Evolutionary conservation across 257 asterid species (phyloP), one percentile per base, ranked within the genome.

Genomic region (Solanum medicagineum): DNA sequence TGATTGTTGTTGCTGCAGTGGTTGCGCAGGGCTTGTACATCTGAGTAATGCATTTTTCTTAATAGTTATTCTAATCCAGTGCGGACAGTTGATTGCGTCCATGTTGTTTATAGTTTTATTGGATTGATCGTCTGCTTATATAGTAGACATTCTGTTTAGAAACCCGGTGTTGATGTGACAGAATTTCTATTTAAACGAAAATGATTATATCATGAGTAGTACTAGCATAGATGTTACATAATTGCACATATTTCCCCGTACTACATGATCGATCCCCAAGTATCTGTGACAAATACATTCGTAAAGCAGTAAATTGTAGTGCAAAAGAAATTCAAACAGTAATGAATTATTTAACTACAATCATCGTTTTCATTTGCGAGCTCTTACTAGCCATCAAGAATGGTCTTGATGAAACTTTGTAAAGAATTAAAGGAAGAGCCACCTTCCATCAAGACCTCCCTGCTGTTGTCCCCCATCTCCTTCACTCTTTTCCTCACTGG

Each of bases 401-500:
- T 44, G 71, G 75, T 24, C 32, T 70, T 81, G 47, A 88, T 83
- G 6, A 83, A 47, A 84, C n/a, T 17, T 12, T 57, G 59, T 56
- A 82, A 55, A 26, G 29, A 68, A 12, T 59, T 20, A 9, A 62
- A 86, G 1, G 92, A 89, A 6, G 88, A 88, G 10, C 85, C 92
- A 16, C 89, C 90, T 82, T 87, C 68, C 56, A 19, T 4, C 32
- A 77, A 5, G 16, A 86, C 86, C 40, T 9, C 57, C 16, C 84
- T 81, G 15, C 91, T 86, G 49, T 53, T 87, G n/a, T 66, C 63
- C 51, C 63, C 29, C 84, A 87, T 90, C 29, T 91, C 92, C 85
- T 86, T 89, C 89, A 92, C 91, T 85, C 91, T 94, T 73, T 49
- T 5, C 77, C 92, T 89, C 65, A 93, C 86, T 3, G 11, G 63